Base-by-base conservation (phyloP, 1,139 yeast genomes). In the Candida neerlandica region DNA sequence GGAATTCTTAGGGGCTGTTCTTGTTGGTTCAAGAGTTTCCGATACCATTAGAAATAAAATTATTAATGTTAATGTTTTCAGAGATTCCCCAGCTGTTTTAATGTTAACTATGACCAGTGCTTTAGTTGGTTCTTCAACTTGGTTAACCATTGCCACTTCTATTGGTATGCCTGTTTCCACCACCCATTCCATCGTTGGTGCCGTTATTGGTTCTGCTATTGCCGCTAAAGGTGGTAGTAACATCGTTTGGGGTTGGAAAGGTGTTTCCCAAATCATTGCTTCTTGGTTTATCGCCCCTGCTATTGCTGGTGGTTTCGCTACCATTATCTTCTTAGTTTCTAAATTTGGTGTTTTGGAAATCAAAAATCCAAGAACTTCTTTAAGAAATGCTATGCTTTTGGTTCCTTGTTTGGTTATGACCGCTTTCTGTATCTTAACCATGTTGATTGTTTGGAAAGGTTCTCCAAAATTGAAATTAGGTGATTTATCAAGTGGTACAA, bases 221-320 rank as follows among this genome's bases (percentile, higher is more conserved):
- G 95, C 92, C 45, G 85, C 92, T 27, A 76, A 75, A 56, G 85
- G 84, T 52, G 84, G 81, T 40, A 61, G 67, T 2, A 73, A 80
- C 52, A 78, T 86, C 52, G 70, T 67, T 51, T 86, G 94, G 95
- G 92, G 90, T 21, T 86, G 94, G 94, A 53, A 57, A 16, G 91
- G 91, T 40, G 86, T 86, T 52, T 65, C 88, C 1, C 86, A 84
- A 65, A 86, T 86, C 57, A 80, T 85, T 55, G 94, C 94, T 3
- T 84, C 91, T 11, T 86, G 94, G 92, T 84, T 85, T 61, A 82
- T 86, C 69, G 91, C 94, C 12, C 94, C 95, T n/a, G 65, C 75
- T 16, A 71, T 86, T 54, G 86, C 92, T 16, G 92, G 91, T 58
- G 59, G 65, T 32, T 79, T 87, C 57, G 84, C 89, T 3, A 67